These are phyloP conservation scores for Exserohilum turcica DNA, from an alignment of 2,329 filamentous ascomycete species.

Conservation along the genomic window DNA sequence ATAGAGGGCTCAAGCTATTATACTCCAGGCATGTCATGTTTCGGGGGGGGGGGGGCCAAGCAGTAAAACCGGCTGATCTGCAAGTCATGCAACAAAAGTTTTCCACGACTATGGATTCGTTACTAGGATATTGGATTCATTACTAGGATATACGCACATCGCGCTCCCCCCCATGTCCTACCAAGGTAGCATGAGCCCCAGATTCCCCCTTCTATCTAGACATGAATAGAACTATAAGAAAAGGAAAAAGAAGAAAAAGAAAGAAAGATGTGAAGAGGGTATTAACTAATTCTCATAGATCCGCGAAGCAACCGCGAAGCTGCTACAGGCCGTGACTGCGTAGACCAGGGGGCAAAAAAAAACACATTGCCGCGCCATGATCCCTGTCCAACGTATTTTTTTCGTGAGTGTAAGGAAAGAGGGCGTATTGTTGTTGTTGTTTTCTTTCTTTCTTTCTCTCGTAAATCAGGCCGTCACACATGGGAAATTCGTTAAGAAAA, in stretches of 20 bases:
- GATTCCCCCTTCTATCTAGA: neutral
- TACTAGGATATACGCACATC: neutral
- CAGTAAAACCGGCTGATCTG: neutral
- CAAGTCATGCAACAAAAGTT: too few relatives aligned
- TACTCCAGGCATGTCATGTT: too few relatives aligned
- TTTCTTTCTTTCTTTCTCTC: too few relatives aligned
- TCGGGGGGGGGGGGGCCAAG: too few relatives aligned
- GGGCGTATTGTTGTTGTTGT: too few relatives aligned
- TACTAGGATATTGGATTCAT: neutral
- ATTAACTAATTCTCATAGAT: conserved; percentile 1
- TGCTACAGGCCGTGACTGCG: conserved; percentile 1
- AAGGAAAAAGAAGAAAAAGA: too few relatives aligned
- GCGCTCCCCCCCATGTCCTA: neutral
- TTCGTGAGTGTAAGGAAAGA: neutral
- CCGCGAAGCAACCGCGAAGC: neutral
- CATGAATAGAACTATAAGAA: neutral
- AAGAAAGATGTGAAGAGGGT: conserved; percentile 10
- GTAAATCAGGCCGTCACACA: neutral
- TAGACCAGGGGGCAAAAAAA: neutral
- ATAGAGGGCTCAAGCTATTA: too few relatives aligned
- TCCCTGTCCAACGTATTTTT: conserved; percentile 6
- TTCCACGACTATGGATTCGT: too few relatives aligned
- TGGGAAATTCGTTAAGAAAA: neutral
- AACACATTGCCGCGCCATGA: neutral
- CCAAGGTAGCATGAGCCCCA: neutral